Conservation (phyloP, 106 monocot species). For the Dioscorea zingiberensis region DNA sequence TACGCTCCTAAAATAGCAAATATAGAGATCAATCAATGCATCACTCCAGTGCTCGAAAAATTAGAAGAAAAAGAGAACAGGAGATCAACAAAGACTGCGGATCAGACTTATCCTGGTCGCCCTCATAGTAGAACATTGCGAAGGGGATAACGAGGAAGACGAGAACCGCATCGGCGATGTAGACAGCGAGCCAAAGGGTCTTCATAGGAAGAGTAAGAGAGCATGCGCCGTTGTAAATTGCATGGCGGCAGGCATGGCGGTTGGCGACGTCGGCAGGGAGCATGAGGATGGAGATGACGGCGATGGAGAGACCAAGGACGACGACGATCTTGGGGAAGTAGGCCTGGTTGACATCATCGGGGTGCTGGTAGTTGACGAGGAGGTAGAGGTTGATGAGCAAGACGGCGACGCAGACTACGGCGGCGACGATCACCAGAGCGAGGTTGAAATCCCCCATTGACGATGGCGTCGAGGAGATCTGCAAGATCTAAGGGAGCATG, state of each 20-base stretch:
- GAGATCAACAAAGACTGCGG: neutral
- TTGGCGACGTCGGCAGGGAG: slow-evolving; percentile 97
- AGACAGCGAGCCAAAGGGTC: slow-evolving; percentile 86
- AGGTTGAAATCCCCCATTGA: slow-evolving; percentile 96
- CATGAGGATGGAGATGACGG: slow-evolving; percentile 95
- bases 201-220: slow-evolving; percentile 85
- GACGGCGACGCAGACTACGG: slow-evolving; percentile 65
- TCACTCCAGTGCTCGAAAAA: neutral
- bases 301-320: slow-evolving; percentile 76
- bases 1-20: slow-evolving; percentile 46
- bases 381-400: slow-evolving; percentile 80
- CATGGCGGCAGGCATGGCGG: slow-evolving; percentile 69
- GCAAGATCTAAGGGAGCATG: too few relatives aligned
- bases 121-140: slow-evolving; percentile 98
- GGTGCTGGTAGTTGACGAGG: slow-evolving; percentile 92
- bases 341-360: slow-evolving; percentile 90
- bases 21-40: neutral
- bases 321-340: slow-evolving; percentile 95
- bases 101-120: slow-evolving; percentile 87
- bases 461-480: too few relatives aligned
- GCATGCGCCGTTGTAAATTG: slow-evolving; percentile 85
- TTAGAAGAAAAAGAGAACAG: neutral
- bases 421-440: slow-evolving; percentile 83
- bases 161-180: slow-evolving; percentile 72
- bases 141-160: slow-evolving; percentile 93